These are phyloP conservation scores for Anethum foeniculum DNA, from an alignment of 140 eudicot species.

Conservation along the genomic window DNA sequence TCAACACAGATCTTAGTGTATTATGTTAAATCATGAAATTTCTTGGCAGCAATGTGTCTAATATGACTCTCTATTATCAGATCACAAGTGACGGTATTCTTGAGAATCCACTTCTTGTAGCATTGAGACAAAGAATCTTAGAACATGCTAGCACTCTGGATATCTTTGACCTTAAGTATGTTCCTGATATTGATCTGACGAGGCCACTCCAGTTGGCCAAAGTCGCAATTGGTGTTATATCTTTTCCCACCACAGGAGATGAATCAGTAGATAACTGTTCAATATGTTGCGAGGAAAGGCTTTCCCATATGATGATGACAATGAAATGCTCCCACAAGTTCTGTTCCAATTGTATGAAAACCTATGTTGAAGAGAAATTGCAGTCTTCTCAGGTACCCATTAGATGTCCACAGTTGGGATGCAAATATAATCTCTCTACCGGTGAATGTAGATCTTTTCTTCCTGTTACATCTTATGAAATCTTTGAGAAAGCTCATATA, in stretches of 20 bases:
- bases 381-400: constrained; percentile 49
- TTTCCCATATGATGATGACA: constrained; percentile 44
- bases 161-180: constrained; percentile 46
- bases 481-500: constrained; percentile 34
- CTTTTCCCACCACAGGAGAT: constrained; percentile 29
- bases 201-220: constrained; percentile 54
- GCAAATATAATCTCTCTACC: constrained; percentile 66
- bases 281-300: constrained; percentile 68
- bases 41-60: background rate
- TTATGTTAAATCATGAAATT: background rate
- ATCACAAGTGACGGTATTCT: constrained; percentile 34
- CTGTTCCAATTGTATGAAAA: constrained; percentile 80
- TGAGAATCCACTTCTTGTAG: constrained; percentile 58
- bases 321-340: constrained; percentile 81
- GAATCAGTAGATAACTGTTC: constrained; percentile 44
- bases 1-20: background rate
- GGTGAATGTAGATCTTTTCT: constrained; percentile 58
- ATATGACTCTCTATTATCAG: constrained; percentile 31
- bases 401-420: constrained; percentile 57
- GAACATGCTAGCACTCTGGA: constrained; percentile 50
- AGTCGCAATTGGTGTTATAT: constrained; percentile 74
- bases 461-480: constrained; percentile 49
- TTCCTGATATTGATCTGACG: constrained; percentile 36
- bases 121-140: constrained; percentile 58
- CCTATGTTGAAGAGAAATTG: constrained; percentile 59